Evolutionary conservation across 441 rosid species (phyloP).

Genomic region (Isatis lusitanica): DNA sequence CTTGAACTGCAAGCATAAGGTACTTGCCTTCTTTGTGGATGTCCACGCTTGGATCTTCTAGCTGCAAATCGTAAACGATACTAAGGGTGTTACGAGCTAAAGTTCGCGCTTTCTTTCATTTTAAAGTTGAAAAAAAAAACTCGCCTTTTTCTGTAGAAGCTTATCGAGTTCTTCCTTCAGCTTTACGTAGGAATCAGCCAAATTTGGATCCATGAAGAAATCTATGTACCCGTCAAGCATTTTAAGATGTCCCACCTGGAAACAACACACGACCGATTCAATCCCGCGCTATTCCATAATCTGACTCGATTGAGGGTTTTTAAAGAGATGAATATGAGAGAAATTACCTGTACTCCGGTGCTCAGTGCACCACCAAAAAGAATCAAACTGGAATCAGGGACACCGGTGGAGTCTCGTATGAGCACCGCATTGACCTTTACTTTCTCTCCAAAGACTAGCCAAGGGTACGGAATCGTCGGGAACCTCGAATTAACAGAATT

Average conservation of each 20-base stretch:
- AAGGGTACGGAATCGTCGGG: constrained; percentile 88
- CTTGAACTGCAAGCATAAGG: constrained; percentile 89
- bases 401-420: constrained; percentile 93
- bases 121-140: background rate
- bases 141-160: constrained; percentile 76
- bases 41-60: constrained; percentile 71
- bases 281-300: constrained; percentile 2
- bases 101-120: background rate
- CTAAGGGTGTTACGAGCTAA: constrained; percentile 6
- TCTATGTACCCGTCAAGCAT: constrained; percentile 93
- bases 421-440: constrained; percentile 90
- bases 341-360: constrained; percentile 71
- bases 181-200: constrained; percentile 84
- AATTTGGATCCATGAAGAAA: constrained; percentile 90
- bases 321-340: background rate
- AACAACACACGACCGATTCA: constrained; percentile 15
- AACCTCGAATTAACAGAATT: constrained; percentile 95
- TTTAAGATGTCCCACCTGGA: constrained; percentile 89
- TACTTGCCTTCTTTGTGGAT: constrained; percentile 89
- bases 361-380: constrained; percentile 86
- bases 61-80: constrained; percentile 46
- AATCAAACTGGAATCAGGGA: constrained; percentile 88
- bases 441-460: constrained; percentile 99
- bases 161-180: constrained; percentile 83
- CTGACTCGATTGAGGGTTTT: background rate